These are phyloP conservation scores for Crepidotus variabilis DNA, from an alignment of 768 basidiomycete genomes.

Conservation along the genomic window DNA sequence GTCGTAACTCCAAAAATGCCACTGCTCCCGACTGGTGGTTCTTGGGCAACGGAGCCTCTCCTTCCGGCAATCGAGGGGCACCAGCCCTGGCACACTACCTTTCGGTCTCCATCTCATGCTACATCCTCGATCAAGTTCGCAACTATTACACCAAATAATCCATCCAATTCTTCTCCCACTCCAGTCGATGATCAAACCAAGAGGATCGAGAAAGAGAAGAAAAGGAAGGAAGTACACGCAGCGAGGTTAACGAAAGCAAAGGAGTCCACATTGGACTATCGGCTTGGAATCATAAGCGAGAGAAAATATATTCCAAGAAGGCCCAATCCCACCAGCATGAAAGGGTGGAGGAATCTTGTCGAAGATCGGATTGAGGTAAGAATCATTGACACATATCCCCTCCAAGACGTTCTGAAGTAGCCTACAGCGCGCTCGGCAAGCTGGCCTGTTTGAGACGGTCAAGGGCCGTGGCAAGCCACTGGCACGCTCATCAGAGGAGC, in stretches of 20 bases:
- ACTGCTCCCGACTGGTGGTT: slow-evolving; percentile 26
- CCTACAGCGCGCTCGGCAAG: slow-evolving; percentile 59
- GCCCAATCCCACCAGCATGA: slow-evolving; percentile 58
- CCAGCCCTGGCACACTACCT: slow-evolving; percentile 68
- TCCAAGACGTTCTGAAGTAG: not conserved
- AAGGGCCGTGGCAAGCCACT: slow-evolving; percentile 57
- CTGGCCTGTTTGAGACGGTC: slow-evolving; percentile 69
- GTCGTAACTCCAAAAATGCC: not conserved
- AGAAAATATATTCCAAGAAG: slow-evolving; percentile 17
- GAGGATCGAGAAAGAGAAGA: slow-evolving; percentile 44
- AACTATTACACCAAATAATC: slow-evolving; percentile 25
- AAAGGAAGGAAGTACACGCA: slow-evolving; percentile 49
- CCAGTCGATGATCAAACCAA: slow-evolving; percentile 33
- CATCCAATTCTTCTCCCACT: slow-evolving; percentile 19
- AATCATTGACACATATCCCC: not conserved
- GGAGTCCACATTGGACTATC: slow-evolving; percentile 77
- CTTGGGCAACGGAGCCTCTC: slow-evolving; percentile 48
- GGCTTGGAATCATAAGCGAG: slow-evolving; percentile 48
- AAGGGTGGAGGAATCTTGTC: slow-evolving; percentile 71
- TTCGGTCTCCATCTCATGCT: slow-evolving; percentile 55
- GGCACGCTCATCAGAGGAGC: slow-evolving; percentile 32
- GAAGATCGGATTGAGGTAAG: slow-evolving; percentile 80
- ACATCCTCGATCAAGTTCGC: slow-evolving; percentile 51
- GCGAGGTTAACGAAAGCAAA: slow-evolving; percentile 57
- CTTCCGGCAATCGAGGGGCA: slow-evolving; percentile 55